These are phyloP conservation scores for Coemansia sp. DNA, from an alignment of 192 early-diverging fungal species.

Conservation along the genomic window DNA sequence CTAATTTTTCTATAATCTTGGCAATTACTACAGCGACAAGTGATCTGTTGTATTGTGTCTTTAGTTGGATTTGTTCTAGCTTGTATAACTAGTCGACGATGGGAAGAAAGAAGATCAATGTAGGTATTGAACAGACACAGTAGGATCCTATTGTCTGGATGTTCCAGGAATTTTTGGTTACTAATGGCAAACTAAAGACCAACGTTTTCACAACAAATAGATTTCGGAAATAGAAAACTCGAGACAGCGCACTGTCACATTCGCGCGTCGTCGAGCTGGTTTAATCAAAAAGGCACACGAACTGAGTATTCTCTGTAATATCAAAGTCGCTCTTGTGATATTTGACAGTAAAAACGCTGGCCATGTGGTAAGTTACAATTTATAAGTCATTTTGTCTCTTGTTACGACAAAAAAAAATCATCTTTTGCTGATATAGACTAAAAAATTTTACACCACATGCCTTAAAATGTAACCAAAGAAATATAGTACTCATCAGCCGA, in stretches of 20 bases:
- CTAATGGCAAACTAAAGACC: constrained; percentile 10
- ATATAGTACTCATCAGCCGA: constrained; percentile 45
- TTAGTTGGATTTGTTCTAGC: neutral
- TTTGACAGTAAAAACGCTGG: constrained; percentile 56
- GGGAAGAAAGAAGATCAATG: constrained; percentile 57
- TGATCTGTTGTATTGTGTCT: constrained; percentile 1
- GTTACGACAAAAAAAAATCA: too few species aligned
- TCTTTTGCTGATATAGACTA: neutral
- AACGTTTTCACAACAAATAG: constrained; percentile 11
- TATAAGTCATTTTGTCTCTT: too few species aligned
- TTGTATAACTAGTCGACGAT: constrained; percentile 10
- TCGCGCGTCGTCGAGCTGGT: constrained; percentile 52
- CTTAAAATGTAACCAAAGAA: neutral
- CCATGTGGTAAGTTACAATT: constrained; percentile 38
- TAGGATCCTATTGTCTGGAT: neutral
- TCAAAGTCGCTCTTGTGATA: constrained; percentile 52
- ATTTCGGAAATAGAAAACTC: constrained; percentile 54
- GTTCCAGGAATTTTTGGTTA: neutral
- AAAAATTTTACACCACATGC: too few species aligned
- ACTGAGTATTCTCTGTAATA: constrained; percentile 51
- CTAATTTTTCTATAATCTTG: neutral
- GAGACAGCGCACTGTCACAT: constrained; percentile 51
- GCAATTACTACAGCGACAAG: neutral
- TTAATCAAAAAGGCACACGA: constrained; percentile 58
- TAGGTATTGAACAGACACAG: constrained; percentile 11